phyloP scores from a whole-genome alignment of 2,329 filamentous ascomycete genomes.

The Pseudopyrenochaeta lycopersici region DNA sequence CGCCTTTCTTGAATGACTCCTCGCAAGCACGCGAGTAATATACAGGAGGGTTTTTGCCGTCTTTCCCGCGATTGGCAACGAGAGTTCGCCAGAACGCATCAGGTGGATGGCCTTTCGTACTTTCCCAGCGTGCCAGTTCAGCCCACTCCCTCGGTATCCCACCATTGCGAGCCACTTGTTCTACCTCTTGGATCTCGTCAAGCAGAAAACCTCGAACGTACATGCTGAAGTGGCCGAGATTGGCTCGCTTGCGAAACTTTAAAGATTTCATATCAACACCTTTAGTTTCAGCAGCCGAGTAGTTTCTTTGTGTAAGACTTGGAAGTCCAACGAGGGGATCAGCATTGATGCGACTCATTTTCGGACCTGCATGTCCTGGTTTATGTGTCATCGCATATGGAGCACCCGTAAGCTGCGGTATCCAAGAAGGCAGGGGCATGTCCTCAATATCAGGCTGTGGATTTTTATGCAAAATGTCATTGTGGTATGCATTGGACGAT shows the following conservation, averaged over 20 bases:
- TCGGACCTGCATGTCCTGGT: constrained; percentile 24
- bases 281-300: constrained; percentile 39
- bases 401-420: constrained; percentile 28
- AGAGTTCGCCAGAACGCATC: constrained; percentile 27
- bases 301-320: constrained; percentile 32
- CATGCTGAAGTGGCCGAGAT: constrained; percentile 37
- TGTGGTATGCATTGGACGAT: background rate
- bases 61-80: constrained; percentile 19
- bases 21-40: constrained; percentile 28
- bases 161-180: constrained; percentile 15
- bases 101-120: constrained; percentile 4
- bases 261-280: constrained; percentile 22
- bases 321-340: constrained; percentile 48
- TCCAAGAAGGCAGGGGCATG: constrained; percentile 42
- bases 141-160: constrained; percentile 25
- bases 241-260: constrained; percentile 31
- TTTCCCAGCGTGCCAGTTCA: constrained; percentile 7
- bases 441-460: background rate
- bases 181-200: constrained; percentile 20
- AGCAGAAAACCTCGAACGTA: constrained; percentile 45
- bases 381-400: constrained; percentile 31
- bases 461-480: background rate
- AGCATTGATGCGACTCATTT: constrained; percentile 45
- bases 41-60: constrained; percentile 22
- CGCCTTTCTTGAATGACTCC: constrained; percentile 19